Percentiles rank a stretch among this genome's conserved stretches.
Evolutionary conservation across 2,329 filamentous ascomycete species (phyloP).

Genomic region (Colletotrichum somersetense): DNA sequence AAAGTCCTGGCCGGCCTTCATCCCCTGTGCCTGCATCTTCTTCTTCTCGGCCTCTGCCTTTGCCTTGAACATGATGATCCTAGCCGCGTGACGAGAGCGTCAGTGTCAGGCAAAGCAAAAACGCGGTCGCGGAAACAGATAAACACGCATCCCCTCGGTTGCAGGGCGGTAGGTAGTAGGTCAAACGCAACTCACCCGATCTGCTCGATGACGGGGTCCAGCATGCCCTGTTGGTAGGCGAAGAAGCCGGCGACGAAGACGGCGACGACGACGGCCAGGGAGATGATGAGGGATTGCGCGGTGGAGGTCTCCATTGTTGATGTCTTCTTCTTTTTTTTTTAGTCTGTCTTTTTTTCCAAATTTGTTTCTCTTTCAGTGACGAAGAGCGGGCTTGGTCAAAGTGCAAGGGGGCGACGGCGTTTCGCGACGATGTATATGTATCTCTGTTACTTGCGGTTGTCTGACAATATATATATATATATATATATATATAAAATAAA

Average conservation of each 20-base stretch:
- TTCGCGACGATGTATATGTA: not conserved
- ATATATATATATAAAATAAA: too few relatives aligned
- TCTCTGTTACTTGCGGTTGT: not conserved
- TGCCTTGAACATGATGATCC: slow-evolving; percentile 54
- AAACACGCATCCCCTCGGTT: not conserved
- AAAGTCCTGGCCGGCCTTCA: slow-evolving; percentile 56
- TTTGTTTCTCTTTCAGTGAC: not conserved
- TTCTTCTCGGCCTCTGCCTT: slow-evolving; percentile 57
- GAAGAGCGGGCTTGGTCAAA: not conserved
- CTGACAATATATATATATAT: not conserved
- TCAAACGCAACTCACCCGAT: slow-evolving; percentile 44
- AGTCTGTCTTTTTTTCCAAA: too few relatives aligned
- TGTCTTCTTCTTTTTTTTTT: too few relatives aligned
- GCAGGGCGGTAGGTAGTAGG: too few relatives aligned
- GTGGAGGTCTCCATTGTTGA: slow-evolving; percentile 37
- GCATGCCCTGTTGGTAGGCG: slow-evolving; percentile 54
- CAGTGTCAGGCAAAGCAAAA: too few relatives aligned
- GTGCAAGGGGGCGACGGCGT: not conserved
- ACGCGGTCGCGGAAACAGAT: not conserved
- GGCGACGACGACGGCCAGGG: slow-evolving; percentile 46
- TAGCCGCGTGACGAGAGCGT: slow-evolving; percentile 30
- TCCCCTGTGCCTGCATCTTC: slow-evolving; percentile 53
- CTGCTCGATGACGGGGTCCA: slow-evolving; percentile 55
- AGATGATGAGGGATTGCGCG: slow-evolving; percentile 44
- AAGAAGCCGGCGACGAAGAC: slow-evolving; percentile 49